A percentile compares a stretch with the other conserved stretches of the same genome.
Conservation (phyloP, 2,329 filamentous ascomycete species). For the Epichloe gansuensis region DNA sequence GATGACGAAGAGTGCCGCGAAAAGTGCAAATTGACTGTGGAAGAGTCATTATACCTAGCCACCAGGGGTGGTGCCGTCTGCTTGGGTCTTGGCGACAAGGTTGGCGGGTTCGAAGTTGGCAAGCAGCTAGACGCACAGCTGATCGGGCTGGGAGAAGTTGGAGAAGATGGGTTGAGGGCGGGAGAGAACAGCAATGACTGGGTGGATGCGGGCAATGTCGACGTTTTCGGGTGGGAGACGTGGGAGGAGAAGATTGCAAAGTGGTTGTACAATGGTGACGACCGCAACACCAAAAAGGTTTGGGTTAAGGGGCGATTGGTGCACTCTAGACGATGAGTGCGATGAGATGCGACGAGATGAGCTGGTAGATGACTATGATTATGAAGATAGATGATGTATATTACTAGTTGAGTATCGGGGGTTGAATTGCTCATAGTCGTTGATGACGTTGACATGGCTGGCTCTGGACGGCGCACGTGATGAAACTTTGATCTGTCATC, state of each 20-base stretch:
- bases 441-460: neutral
- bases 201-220: slow-evolving; percentile 50
- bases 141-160: slow-evolving; percentile 46
- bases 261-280: slow-evolving; percentile 90
- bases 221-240: slow-evolving; percentile 84
- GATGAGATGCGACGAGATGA: neutral
- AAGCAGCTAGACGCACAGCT: slow-evolving; percentile 89
- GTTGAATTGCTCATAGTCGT: neutral
- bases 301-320: slow-evolving; percentile 83
- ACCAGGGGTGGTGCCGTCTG: slow-evolving; percentile 80
- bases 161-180: slow-evolving; percentile 18
- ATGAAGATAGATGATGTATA: neutral
- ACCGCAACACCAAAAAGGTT: slow-evolving; percentile 75
- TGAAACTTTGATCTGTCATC: too few relatives aligned
- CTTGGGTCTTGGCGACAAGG: slow-evolving; percentile 54
- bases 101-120: slow-evolving; percentile 75
- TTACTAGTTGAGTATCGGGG: neutral
- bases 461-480: neutral
- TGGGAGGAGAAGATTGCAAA: slow-evolving; percentile 81
- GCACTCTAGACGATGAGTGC: slow-evolving; percentile 35
- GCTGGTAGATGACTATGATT: neutral
- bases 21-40: slow-evolving; percentile 58
- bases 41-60: slow-evolving; percentile 75
- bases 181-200: slow-evolving; percentile 12
- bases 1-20: slow-evolving; percentile 25